Evolutionary conservation across 2,329 filamentous ascomycete species (phyloP).

Genomic region (Paracoccidioides brasiliensis): DNA sequence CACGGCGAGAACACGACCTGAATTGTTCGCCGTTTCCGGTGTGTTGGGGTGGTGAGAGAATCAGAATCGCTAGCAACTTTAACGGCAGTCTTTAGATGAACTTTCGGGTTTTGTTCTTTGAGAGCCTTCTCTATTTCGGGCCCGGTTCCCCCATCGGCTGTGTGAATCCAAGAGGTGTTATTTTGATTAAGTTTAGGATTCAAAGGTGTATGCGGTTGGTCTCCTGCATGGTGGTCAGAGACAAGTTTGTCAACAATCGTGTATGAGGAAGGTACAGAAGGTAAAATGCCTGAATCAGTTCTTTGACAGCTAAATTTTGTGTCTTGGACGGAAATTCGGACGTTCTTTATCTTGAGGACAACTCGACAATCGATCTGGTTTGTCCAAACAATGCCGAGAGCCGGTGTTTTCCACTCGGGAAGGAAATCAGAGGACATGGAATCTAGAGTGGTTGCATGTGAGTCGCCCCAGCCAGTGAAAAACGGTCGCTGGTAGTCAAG

Average conservation of each 20-base stretch:
- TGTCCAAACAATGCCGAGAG: conserved; percentile 78
- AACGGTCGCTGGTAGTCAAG: conserved; percentile 86
- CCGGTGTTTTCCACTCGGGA: conserved; percentile 56
- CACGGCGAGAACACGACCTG: conserved; percentile 86
- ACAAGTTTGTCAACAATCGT: background rate
- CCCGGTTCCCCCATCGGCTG: background rate
- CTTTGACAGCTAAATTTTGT: background rate
- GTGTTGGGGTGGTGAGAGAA: background rate
- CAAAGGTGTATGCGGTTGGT: background rate
- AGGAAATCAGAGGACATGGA: background rate
- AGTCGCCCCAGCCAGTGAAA: conserved; percentile 91
- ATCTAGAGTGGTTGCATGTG: conserved; percentile 26
- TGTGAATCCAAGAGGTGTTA: background rate
- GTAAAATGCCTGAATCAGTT: background rate
- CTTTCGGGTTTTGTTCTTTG: background rate
- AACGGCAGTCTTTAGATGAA: background rate
- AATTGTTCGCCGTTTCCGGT: conserved; percentile 49
- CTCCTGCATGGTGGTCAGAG: background rate
- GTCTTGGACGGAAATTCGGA: conserved; percentile 12
- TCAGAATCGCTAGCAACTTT: background rate
- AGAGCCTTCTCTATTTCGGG: background rate
- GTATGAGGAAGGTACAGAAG: background rate
- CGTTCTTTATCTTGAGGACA: conserved; percentile 60
- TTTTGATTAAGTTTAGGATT: background rate
- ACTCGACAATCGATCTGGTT: conserved; percentile 77